Percentiles rank a stretch among this genome's conserved stretches.
Conservation (phyloP, 1,284 basidiomycete species). For the Baeospora myosura region DNA sequence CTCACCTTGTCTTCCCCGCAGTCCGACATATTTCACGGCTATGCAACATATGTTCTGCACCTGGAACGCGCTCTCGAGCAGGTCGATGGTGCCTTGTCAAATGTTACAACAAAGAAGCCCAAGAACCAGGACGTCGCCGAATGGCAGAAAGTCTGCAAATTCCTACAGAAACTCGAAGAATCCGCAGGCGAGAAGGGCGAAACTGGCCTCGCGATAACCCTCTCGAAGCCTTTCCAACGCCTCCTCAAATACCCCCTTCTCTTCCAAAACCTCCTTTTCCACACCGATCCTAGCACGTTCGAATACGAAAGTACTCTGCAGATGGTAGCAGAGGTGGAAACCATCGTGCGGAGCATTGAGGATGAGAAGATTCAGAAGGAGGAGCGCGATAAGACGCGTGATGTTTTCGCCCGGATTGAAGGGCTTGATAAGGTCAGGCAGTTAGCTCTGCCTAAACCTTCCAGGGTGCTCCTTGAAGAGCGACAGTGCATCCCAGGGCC, state of each 20-base stretch:
- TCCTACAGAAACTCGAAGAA: slow-evolving; percentile 71
- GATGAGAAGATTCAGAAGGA: slow-evolving; percentile 96
- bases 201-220: slow-evolving; percentile 86
- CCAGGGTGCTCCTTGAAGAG: slow-evolving; percentile 83
- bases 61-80: slow-evolving; percentile 84
- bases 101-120: slow-evolving; percentile 60
- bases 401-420: slow-evolving; percentile 93
- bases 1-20: slow-evolving; percentile 27
- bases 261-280: slow-evolving; percentile 95
- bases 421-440: slow-evolving; percentile 86
- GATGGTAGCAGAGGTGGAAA: slow-evolving; percentile 96
- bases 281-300: slow-evolving; percentile 93
- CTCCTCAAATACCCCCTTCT: slow-evolving; percentile 94
- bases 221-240: slow-evolving; percentile 95
- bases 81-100: slow-evolving; percentile 74
- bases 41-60: slow-evolving; percentile 87
- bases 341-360: slow-evolving; percentile 91
- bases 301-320: slow-evolving; percentile 94
- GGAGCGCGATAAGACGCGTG: slow-evolving; percentile 88
- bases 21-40: slow-evolving; percentile 89
- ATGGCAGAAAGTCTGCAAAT: slow-evolving; percentile 67
- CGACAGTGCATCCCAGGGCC: slow-evolving; percentile 37
- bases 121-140: slow-evolving; percentile 75
- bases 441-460: slow-evolving; percentile 84
- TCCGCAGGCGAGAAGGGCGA: slow-evolving; percentile 81